These are phyloP conservation scores for Fonsecaea erecta DNA, from an alignment of 2,329 filamentous ascomycete genomes.

Conservation along the genomic window DNA sequence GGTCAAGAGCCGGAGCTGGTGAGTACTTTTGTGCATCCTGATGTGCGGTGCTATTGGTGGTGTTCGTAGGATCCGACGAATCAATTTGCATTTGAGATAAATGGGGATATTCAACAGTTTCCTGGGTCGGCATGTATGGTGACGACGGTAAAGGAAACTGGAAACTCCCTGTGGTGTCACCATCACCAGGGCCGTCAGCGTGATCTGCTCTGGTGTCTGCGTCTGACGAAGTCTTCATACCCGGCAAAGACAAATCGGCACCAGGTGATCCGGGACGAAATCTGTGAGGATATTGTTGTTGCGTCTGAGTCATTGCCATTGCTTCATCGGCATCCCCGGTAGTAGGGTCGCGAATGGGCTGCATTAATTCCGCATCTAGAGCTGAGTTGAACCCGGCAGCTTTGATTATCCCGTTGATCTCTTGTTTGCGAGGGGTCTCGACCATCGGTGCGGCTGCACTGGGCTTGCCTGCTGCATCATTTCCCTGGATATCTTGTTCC, in stretches of 20 bases:
- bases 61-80: constrained; percentile 20
- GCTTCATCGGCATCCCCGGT: not conserved
- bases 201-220: not conserved
- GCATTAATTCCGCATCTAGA: constrained; percentile 47
- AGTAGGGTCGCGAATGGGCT: constrained; percentile 17
- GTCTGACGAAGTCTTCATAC: constrained; percentile 8
- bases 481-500: constrained; percentile 14
- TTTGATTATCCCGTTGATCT: constrained; percentile 53
- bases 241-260: constrained; percentile 2
- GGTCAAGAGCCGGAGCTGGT: constrained; percentile 24
- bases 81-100: constrained; percentile 34
- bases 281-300: constrained; percentile 14
- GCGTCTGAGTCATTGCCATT: not conserved
- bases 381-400: constrained; percentile 56
- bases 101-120: constrained; percentile 37
- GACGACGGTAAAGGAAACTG: constrained; percentile 21
- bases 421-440: constrained; percentile 44
- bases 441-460: constrained; percentile 29
- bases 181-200: not conserved
- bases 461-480: not conserved
- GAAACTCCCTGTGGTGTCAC: not conserved
- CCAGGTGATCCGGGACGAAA: constrained; percentile 20
- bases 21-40: constrained; percentile 36
- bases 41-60: constrained; percentile 33
- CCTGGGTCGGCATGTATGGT: constrained; percentile 31